Evolutionary conservation across 768 basidiomycete species (phyloP).

Genomic region (Trametes elegans): DNA sequence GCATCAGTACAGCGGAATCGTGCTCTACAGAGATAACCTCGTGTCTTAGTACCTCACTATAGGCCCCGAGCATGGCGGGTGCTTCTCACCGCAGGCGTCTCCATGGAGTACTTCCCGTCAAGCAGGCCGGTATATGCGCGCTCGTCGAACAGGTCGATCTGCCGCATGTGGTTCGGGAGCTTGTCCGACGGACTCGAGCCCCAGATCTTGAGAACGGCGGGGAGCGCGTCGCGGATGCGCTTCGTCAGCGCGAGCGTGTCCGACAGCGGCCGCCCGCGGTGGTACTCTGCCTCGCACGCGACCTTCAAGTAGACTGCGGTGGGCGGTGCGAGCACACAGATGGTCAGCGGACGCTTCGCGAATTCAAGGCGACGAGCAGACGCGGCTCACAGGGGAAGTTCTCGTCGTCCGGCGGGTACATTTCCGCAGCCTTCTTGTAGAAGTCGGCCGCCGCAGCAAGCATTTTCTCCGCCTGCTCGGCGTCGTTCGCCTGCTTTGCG

Average conservation of each 20-base stretch:
- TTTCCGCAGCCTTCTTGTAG: slow-evolving; percentile 33
- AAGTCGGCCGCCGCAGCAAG: slow-evolving; percentile 27
- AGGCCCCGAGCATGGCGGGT: neutral
- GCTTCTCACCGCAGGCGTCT: slow-evolving; percentile 17
- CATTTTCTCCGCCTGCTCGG: slow-evolving; percentile 11
- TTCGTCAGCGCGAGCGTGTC: slow-evolving; percentile 13
- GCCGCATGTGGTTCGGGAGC: neutral
- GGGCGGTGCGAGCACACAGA: too few relatives aligned
- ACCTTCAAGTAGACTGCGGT: slow-evolving; percentile 27
- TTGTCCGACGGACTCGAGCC: neutral
- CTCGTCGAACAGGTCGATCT: slow-evolving; percentile 6
- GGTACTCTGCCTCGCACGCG: slow-evolving; percentile 35
- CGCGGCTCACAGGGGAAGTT: slow-evolving; percentile 27
- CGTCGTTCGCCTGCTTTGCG: slow-evolving; percentile 11
- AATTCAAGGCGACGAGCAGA: neutral
- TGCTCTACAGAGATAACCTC: neutral
- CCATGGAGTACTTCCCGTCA: slow-evolving; percentile 14
- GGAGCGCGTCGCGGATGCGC: slow-evolving; percentile 11
- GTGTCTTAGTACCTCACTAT: neutral
- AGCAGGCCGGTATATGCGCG: slow-evolving; percentile 13
- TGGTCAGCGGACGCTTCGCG: neutral
- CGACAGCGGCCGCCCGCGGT: slow-evolving; percentile 16
- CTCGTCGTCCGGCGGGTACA: slow-evolving; percentile 41
- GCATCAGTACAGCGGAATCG: neutral
- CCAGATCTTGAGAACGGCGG: slow-evolving; percentile 18